phyloP scores from a whole-genome alignment of 2,329 filamentous ascomycete genomes.

The Byssothecium circinans region DNA sequence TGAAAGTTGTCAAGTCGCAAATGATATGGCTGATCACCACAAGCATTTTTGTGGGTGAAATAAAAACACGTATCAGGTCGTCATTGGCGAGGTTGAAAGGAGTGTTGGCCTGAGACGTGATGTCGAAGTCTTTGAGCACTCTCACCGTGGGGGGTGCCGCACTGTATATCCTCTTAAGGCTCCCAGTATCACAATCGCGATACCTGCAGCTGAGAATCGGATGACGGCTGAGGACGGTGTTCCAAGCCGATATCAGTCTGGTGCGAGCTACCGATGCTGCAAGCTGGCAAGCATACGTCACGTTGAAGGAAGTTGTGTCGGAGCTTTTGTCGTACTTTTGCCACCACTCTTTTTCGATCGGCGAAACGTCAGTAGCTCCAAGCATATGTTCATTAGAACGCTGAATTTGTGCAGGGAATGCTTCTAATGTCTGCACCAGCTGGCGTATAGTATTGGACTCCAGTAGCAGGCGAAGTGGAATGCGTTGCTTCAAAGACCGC shows the following conservation, averaged over 20 bases:
- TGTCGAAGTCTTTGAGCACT: not conserved
- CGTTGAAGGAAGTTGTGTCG: constrained; percentile 3
- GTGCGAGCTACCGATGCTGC: not conserved
- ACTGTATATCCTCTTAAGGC: not conserved
- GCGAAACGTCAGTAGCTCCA: constrained; percentile 9
- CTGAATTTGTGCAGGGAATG: not conserved
- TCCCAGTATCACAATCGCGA: not conserved
- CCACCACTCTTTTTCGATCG: constrained; percentile 24
- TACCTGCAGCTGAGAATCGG: not conserved
- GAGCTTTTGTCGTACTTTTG: not conserved
- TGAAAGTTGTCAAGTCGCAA: constrained; percentile 2
- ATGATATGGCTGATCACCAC: constrained; percentile 4
- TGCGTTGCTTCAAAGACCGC: not conserved
- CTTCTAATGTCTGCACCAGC: not conserved
- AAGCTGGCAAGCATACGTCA: constrained; percentile 2
- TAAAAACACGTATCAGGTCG: not conserved
- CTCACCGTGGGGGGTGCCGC: not conserved
- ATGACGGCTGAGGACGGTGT: constrained; percentile 1
- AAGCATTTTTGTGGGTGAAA: constrained; percentile 1
- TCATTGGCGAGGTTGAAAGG: constrained; percentile 1
- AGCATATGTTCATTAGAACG: not conserved
- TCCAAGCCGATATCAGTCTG: not conserved
- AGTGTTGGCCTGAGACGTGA: not conserved
- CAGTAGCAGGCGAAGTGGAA: constrained; percentile 2
- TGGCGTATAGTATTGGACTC: not conserved